A percentile compares a stretch with the other conserved stretches of the same genome.
These are phyloP conservation scores for Pseudogymnoascus sp. DNA, from an alignment of 2,329 filamentous ascomycete genomes.

Conservation along the genomic window DNA sequence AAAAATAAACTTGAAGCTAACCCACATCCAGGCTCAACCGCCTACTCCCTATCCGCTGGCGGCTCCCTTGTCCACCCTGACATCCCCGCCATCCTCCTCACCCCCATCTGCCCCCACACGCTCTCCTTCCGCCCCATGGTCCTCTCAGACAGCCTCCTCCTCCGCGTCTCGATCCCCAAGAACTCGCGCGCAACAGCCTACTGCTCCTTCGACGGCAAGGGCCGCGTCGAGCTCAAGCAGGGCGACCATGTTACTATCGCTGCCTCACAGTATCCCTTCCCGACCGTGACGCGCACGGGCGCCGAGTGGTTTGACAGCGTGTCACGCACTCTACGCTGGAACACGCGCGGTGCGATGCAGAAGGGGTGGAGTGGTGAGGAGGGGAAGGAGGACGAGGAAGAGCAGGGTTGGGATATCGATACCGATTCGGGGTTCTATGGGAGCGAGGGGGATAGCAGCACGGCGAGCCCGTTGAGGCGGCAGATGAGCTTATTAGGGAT, in stretches of 20 bases:
- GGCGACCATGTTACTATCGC: constrained; percentile 96
- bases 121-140: constrained; percentile 97
- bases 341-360: constrained; percentile 83
- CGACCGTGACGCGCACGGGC: constrained; percentile 81
- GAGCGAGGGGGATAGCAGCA: constrained; percentile 64
- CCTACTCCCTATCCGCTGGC: constrained; percentile 91
- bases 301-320: constrained; percentile 98
- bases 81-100: constrained; percentile 92
- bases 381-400: constrained; percentile 35
- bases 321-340: constrained; percentile 87
- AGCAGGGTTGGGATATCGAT: constrained; percentile 86
- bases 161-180: constrained; percentile 79
- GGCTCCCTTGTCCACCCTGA: constrained; percentile 94
- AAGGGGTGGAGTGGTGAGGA: constrained; percentile 58
- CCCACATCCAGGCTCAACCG: constrained; percentile 57
- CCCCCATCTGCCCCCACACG: constrained; percentile 95
- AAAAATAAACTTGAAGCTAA: not conserved
- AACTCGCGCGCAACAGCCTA: constrained; percentile 88
- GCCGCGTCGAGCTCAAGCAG: constrained; percentile 82
- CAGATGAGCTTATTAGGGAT: constrained; percentile 68
- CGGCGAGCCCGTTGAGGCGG: constrained; percentile 59
- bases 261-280: constrained; percentile 93
- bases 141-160: constrained; percentile 84
- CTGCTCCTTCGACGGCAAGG: constrained; percentile 96
- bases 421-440: constrained; percentile 68